phyloP scores from a whole-genome alignment of 345 rosid genomes.

The Citropsis articulata region DNA sequence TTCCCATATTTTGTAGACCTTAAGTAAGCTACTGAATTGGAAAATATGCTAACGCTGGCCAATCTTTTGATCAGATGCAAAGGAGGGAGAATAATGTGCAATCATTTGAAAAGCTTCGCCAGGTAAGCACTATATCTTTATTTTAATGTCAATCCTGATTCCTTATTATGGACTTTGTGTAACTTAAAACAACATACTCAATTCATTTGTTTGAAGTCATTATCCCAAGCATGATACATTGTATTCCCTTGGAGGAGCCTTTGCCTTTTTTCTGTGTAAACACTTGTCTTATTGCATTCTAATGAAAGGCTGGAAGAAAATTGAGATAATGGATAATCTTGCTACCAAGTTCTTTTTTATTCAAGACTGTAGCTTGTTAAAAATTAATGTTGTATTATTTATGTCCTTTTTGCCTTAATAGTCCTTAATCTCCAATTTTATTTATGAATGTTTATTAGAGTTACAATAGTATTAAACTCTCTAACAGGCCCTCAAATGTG shows the following conservation, averaged over 20 bases:
- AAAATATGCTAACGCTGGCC: constrained; percentile 11
- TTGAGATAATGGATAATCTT: neutral
- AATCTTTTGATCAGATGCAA: constrained; percentile 68
- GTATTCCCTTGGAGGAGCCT: neutral
- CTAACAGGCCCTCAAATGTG: too few relatives aligned
- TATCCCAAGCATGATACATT: neutral
- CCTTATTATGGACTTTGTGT: neutral
- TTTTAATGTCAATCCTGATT: neutral
- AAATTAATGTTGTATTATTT: neutral
- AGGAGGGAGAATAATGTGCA: constrained; percentile 99
- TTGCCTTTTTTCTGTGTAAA: neutral
- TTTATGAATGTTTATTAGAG: too few relatives aligned
- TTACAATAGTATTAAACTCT: too few relatives aligned
- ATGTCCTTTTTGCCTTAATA: neutral
- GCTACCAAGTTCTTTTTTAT: neutral
- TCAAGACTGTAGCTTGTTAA: neutral
- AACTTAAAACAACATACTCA: neutral
- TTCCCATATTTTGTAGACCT: neutral
- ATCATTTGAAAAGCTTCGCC: constrained; percentile 98
- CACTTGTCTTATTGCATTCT: neutral
- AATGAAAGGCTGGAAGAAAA: neutral
- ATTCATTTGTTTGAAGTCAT: neutral
- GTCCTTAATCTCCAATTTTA: neutral
- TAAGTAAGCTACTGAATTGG: neutral
- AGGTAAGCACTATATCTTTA: constrained; percentile 42